Percentiles rank a stretch among this genome's conserved stretches.
Conservation (phyloP, 768 basidiomycete species). For the Suillus occidentalis region DNA sequence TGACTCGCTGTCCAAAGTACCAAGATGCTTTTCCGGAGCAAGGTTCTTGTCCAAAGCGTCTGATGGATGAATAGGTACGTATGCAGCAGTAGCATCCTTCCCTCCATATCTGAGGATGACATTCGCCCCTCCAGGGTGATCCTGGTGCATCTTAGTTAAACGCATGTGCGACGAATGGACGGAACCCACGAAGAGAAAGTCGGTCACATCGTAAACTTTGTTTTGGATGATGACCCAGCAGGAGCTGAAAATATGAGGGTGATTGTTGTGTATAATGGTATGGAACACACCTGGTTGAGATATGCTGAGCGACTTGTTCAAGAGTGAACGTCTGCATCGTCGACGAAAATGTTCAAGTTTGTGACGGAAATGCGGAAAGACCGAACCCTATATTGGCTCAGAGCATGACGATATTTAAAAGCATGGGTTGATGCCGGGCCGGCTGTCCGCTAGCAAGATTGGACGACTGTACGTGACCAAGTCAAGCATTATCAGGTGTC, state of each 20-base stretch:
- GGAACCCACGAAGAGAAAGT: constrained; percentile 60
- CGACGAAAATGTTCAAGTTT: not conserved
- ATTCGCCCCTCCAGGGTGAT: constrained; percentile 79
- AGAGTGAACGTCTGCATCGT: constrained; percentile 45
- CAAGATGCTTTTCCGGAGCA: constrained; percentile 70
- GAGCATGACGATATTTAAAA: constrained; percentile 6
- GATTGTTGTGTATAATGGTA: constrained; percentile 12
- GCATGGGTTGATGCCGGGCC: constrained; percentile 4
- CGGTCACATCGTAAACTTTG: constrained; percentile 85
- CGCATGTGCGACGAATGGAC: not conserved
- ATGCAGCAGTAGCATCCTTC: constrained; percentile 75
- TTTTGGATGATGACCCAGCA: constrained; percentile 85
- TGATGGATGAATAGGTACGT: constrained; percentile 83
- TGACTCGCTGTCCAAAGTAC: constrained; percentile 53
- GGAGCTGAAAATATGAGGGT: constrained; percentile 43
- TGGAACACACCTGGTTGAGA: constrained; percentile 44
- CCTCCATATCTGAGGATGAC: constrained; percentile 87
- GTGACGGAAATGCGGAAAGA: constrained; percentile 7
- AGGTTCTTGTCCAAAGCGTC: constrained; percentile 76
- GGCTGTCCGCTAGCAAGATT: not conserved
- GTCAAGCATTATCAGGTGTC: not conserved
- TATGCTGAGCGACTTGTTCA: constrained; percentile 61
- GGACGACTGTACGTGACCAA: not conserved
- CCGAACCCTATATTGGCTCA: not conserved
- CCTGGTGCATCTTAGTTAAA: constrained; percentile 35